Percentiles rank a stretch among this genome's conserved stretches.
Conservation (phyloP, 495 filamentous ascomycete species). For the Hypoxylon perforatum region DNA sequence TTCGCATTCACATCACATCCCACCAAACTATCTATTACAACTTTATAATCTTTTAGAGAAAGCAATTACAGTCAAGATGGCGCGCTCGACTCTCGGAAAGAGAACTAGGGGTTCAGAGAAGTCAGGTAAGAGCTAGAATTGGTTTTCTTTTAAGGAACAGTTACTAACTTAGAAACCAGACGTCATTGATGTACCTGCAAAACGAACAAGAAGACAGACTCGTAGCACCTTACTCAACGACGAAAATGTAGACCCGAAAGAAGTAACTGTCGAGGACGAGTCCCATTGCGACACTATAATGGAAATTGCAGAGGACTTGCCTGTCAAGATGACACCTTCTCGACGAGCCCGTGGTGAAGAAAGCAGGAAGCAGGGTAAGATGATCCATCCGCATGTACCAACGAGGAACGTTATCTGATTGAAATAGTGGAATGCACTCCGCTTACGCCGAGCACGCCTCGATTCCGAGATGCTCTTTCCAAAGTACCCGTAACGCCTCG, state of each 20-base stretch:
- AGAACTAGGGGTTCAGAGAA: conserved; percentile 68
- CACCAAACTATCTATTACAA: conserved; percentile 5
- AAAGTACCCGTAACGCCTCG: conserved; percentile 57
- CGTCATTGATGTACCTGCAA: conserved; percentile 54
- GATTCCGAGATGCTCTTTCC: conserved; percentile 63
- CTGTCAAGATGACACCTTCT: conserved; percentile 42
- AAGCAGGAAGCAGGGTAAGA: conserved; percentile 40
- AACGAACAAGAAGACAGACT: conserved; percentile 71
- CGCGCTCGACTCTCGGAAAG: conserved; percentile 76
- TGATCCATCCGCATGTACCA: conserved; percentile 2
- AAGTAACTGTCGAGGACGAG: conserved; percentile 51
- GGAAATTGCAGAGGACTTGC: conserved; percentile 31
- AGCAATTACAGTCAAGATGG: conserved; percentile 61
- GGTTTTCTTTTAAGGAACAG: conserved; percentile 37
- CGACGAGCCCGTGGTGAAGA: conserved; percentile 32
- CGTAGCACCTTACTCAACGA: conserved; percentile 44
- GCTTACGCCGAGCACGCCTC: conserved; percentile 74
- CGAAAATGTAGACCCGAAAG: conserved; percentile 66
- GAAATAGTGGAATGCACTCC: conserved; percentile 54
- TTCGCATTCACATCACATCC: conserved; percentile 9
- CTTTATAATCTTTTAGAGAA: conserved; percentile 4
- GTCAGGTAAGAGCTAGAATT: conserved; percentile 64
- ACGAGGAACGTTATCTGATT: conserved; percentile 19
- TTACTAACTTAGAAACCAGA: conserved; percentile 50
- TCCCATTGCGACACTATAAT: conserved; percentile 44